Percentiles rank a stretch among this genome's conserved stretches.
phyloP scores from a whole-genome alignment of 2,329 filamentous ascomycete species.

The Exophiala sp. region DNA sequence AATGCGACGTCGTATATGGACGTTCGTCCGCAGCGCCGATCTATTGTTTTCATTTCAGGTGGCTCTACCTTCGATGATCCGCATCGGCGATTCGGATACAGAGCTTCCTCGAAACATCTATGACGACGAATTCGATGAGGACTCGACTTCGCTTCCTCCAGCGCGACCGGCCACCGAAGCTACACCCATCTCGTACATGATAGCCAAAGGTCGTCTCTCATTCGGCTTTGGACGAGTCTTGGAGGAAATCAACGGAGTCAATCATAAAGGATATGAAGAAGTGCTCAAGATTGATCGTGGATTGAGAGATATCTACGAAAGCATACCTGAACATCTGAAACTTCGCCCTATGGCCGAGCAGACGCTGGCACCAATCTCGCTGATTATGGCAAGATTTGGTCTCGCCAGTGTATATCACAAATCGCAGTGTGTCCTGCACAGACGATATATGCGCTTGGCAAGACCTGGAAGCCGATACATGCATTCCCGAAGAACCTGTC shows the following conservation, averaged over 20 bases:
- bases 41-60: constrained; percentile 64
- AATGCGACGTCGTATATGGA: constrained; percentile 51
- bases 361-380: constrained; percentile 63
- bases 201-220: constrained; percentile 43
- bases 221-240: constrained; percentile 44
- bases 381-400: constrained; percentile 78
- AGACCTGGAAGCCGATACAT: constrained; percentile 75
- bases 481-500: constrained; percentile 76
- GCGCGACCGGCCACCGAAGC: constrained; percentile 57
- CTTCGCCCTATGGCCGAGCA: constrained; percentile 71
- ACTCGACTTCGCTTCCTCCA: constrained; percentile 54
- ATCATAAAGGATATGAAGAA: constrained; percentile 55
- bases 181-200: constrained; percentile 53
- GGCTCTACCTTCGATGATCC: constrained; percentile 64
- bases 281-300: constrained; percentile 59
- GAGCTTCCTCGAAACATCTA: constrained; percentile 59
- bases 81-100: constrained; percentile 62
- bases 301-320: constrained; percentile 56
- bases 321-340: constrained; percentile 75
- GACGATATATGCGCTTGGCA: constrained; percentile 77
- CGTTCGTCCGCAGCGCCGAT: constrained; percentile 56
- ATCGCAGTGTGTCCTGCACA: constrained; percentile 81
- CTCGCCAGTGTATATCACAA: constrained; percentile 85
- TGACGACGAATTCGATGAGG: constrained; percentile 63
- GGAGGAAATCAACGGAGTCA: constrained; percentile 41